Evolutionary conservation across 805 yeast genomes (phyloP), one percentile per base, ranked within the genome.

Genomic region (Hagleromyces aurorensis): DNA sequence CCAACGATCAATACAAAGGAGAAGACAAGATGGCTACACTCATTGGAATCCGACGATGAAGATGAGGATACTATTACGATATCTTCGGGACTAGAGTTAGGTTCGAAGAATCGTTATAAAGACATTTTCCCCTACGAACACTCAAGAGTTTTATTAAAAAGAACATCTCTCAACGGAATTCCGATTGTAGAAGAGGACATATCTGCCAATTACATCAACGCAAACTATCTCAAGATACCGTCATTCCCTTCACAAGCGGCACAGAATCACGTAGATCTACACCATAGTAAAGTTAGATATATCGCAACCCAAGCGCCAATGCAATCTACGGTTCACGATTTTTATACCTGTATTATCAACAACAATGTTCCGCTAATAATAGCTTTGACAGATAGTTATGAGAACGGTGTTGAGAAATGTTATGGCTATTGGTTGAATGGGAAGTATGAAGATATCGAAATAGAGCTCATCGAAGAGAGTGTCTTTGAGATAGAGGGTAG

Each of bases 291-390:
- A 25, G 50, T 57, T 21, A 66, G 69, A 22, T 81, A 78, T 48
- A 82, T 87, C 44, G 96, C 94, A 0, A 71, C 93, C 1, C 96
- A 89, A 54, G 98, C 96, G 2, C 98, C 98, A 3, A 55, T 82
- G 36, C 53, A 51, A 2, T 67, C 68, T 21, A 89, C 97, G 0
- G 67, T 78, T 15, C 75, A 74, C 13, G 95, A 89, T 52, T 87
- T 89, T 47, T 86, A 93, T 79, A 79, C 78, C 33, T 74, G 86
- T 59, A 67, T 82, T 10, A 61, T 72, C 23, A 75, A 78, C 34
- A 72, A 82, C 41, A 54, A 65, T 12, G 69, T 75, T 8, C 77
- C 81, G 5, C 52, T 89, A 3, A 72, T 89, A 16, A 56, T 89
- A 4, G 77, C 93, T 22, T 65, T 85, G 41, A 81, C 94, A 3